These are phyloP conservation scores for Mortierella sp. DNA, from an alignment of 371 early-diverging fungal species.

Conservation along the genomic window DNA sequence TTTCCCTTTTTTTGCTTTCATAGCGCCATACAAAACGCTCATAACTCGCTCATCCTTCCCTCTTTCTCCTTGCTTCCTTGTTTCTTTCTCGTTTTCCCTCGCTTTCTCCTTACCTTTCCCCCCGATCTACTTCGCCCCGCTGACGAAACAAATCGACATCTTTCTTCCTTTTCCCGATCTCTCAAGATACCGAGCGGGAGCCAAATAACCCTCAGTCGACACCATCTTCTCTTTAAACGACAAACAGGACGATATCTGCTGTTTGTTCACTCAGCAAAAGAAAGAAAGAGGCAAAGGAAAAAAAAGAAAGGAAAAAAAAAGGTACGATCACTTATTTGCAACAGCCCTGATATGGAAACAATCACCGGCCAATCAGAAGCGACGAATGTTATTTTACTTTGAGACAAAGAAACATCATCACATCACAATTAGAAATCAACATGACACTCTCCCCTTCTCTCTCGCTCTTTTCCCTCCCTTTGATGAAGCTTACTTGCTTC, in stretches of 20 bases:
- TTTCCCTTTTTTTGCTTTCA: neutral
- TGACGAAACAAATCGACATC: neutral
- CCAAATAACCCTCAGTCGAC: neutral
- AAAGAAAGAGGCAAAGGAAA: neutral
- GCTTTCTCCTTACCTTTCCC: neutral
- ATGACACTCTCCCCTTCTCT: neutral
- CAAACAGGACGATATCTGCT: neutral
- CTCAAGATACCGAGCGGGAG: neutral
- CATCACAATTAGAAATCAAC: neutral
- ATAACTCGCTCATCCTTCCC: neutral
- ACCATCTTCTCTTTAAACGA: neutral
- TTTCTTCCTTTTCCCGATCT: neutral
- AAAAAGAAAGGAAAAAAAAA: neutral
- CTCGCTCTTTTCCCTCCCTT: neutral
- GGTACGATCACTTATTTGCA: conserved; percentile 1
- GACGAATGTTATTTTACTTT: conserved; percentile 3
- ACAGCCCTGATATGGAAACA: neutral
- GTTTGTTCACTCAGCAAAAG: neutral
- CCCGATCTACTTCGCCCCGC: neutral
- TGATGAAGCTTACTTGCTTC: neutral
- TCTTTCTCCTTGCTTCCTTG: neutral
- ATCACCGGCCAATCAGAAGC: neutral
- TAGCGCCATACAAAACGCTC: neutral
- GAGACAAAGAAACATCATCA: conserved; percentile 12
- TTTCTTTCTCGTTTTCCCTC: neutral